Evolutionary conservation across 1,139 yeast genomes (phyloP).

Genomic region (Pichia sp.): DNA sequence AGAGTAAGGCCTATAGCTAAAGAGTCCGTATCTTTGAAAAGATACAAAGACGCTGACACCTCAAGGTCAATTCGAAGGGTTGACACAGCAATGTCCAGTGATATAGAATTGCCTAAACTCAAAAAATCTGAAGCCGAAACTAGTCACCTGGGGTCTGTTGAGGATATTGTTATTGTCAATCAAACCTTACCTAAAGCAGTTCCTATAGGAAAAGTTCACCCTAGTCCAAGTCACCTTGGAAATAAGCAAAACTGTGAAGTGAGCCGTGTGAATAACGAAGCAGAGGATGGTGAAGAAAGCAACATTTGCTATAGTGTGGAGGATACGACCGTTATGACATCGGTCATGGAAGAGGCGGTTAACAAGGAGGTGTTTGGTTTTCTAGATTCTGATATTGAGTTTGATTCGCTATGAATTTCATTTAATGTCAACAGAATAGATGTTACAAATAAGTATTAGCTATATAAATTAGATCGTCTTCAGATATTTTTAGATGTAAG

Average conservation of each 20-base stretch:
- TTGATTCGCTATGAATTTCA: not conserved
- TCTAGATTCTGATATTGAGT: constrained; percentile 25
- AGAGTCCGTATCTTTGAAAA: not conserved
- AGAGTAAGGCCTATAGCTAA: constrained; percentile 5
- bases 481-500: constrained; percentile 63
- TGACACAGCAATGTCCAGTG: not conserved
- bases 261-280: not conserved
- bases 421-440: not conserved
- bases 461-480: constrained; percentile 38
- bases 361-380: constrained; percentile 13
- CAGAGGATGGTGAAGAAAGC: not conserved
- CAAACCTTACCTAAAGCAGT: constrained; percentile 6
- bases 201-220: not conserved
- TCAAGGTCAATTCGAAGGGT: not conserved
- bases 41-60: not conserved
- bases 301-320: not conserved
- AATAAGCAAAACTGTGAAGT: not conserved
- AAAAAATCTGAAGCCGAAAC: not conserved
- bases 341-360: not conserved
- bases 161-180: constrained; percentile 10
- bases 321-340: constrained; percentile 7
- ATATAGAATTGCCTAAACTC: not conserved
- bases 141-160: not conserved
- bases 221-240: not conserved
- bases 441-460: constrained; percentile 30